Conservation (phyloP, 2,329 filamentous ascomycete species). For the Decorospora gaudefroyi region DNA sequence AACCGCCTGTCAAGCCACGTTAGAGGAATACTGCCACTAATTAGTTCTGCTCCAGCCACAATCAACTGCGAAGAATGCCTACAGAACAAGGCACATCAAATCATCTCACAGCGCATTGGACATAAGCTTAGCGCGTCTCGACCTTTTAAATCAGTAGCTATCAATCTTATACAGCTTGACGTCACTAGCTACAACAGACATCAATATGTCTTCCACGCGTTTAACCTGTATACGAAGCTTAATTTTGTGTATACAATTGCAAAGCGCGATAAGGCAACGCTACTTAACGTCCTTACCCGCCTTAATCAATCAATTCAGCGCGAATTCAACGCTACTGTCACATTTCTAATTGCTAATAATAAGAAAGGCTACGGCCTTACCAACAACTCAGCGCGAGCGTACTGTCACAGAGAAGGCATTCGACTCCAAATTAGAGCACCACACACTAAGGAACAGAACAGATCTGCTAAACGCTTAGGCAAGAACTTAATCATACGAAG, state of each 20-base stretch:
- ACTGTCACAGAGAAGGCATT: conserved; percentile 3
- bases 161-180: background rate
- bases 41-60: background rate
- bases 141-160: background rate
- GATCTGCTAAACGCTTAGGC: conserved; percentile 14
- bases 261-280: conserved; percentile 8
- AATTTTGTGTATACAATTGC: conserved; percentile 4
- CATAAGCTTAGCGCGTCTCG: conserved; percentile 1
- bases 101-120: conserved; percentile 1
- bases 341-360: conserved; percentile 12
- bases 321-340: conserved; percentile 15
- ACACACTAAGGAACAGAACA: conserved; percentile 16
- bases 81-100: conserved; percentile 1
- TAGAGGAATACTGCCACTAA: background rate
- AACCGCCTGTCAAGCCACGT: background rate
- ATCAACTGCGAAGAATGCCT: conserved; percentile 3
- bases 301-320: conserved; percentile 17
- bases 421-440: conserved; percentile 6
- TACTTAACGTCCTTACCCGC: conserved; percentile 47
- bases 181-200: background rate
- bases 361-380: conserved; percentile 7
- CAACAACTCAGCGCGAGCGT: conserved; percentile 3
- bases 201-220: background rate
- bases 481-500: conserved; percentile 12
- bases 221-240: conserved; percentile 2